Percentiles rank a stretch among this genome's conserved stretches.
Evolutionary conservation across 208 protist species (phyloP).

Genomic region (Jaenimonas drosophilae): DNA sequence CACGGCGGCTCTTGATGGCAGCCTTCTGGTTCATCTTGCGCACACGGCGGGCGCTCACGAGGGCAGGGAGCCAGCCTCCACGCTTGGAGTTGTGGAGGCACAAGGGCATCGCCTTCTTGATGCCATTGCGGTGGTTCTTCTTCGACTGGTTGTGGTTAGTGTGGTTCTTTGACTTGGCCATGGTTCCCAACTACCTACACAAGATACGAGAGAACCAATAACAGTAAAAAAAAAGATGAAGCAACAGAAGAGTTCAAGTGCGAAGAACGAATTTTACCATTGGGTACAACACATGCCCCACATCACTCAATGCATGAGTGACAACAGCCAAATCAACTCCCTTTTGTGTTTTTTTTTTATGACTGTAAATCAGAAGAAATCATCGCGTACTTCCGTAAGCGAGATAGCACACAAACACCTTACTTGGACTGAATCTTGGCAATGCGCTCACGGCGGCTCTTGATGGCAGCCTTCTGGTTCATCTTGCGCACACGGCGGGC

Average conservation of each 20-base stretch:
- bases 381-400: no score
- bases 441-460: slow-evolving; percentile 65
- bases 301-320: not conserved
- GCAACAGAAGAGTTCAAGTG: not conserved
- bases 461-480: slow-evolving; percentile 80
- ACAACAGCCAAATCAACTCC: not conserved
- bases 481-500: slow-evolving; percentile 77
- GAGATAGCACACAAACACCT: no score
- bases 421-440: no score
- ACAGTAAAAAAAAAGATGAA: not conserved
- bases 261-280: no score
- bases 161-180: slow-evolving; percentile 93
- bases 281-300: no score
- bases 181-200: slow-evolving; percentile 8
- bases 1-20: slow-evolving; percentile 63
- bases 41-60: slow-evolving; percentile 75
- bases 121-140: slow-evolving; percentile 90
- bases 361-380: no score
- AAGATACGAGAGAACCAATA: not conserved
- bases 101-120: slow-evolving; percentile 69
- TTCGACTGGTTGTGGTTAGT: slow-evolving; percentile 91
- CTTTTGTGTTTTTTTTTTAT: no score
- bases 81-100: slow-evolving; percentile 74
- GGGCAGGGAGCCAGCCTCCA: slow-evolving; percentile 65
- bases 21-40: slow-evolving; percentile 86